Evolutionary conservation across 1,284 basidiomycete species (phyloP).

Genomic region (Rhodotorula sp.): DNA sequence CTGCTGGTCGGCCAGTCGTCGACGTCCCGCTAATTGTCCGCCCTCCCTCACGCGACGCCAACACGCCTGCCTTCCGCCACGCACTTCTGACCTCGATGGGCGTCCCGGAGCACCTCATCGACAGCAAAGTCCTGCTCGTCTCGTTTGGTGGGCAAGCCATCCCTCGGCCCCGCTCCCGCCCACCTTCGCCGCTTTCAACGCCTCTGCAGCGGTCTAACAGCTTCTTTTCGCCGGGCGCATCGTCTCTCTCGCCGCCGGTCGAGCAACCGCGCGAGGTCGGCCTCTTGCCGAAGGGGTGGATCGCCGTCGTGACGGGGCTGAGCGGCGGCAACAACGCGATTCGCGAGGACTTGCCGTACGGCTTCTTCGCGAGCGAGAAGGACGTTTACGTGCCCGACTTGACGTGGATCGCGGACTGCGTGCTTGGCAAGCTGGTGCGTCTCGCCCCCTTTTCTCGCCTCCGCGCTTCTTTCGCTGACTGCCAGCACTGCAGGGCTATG

Average conservation of each 20-base stretch:
- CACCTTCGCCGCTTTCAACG: conserved; percentile 33
- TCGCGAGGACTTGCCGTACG: conserved; percentile 59
- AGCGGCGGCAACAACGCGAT: conserved; percentile 50
- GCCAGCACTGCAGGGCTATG: conserved; percentile 42
- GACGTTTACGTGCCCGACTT: conserved; percentile 78
- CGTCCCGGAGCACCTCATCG: conserved; percentile 59
- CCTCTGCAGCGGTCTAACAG: conserved; percentile 22
- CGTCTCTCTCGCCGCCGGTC: conserved; percentile 22
- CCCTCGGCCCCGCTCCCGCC: conserved; percentile 56
- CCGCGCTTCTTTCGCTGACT: background rate
- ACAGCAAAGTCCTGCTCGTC: conserved; percentile 63
- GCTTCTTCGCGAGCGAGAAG: conserved; percentile 71
- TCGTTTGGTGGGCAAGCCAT: conserved; percentile 77
- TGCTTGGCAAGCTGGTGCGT: conserved; percentile 66
- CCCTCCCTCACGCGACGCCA: conserved; percentile 55
- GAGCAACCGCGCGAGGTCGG: conserved; percentile 22
- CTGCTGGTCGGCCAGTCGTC: conserved; percentile 48
- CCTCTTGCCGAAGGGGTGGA: conserved; percentile 66
- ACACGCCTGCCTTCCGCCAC: conserved; percentile 53
- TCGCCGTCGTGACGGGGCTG: conserved; percentile 73
- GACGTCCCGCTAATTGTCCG: conserved; percentile 69
- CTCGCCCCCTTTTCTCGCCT: background rate
- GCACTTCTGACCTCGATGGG: conserved; percentile 62
- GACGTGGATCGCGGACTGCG: conserved; percentile 69
- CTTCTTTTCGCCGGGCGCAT: background rate